These are phyloP conservation scores for Kregervanrija fluxuum DNA, from an alignment of 805 yeast genomes.

Conservation along the genomic window DNA sequence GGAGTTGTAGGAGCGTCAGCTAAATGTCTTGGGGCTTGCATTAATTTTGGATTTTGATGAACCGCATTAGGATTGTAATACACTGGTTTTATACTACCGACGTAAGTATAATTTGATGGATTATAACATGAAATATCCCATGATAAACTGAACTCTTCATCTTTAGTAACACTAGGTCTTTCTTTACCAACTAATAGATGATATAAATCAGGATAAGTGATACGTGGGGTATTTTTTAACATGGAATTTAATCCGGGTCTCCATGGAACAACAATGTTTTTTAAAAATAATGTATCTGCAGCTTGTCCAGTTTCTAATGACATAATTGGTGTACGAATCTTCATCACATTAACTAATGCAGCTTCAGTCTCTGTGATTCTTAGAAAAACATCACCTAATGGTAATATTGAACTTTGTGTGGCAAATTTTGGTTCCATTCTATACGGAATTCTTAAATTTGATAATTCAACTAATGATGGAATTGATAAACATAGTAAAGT, in stretches of 20 bases:
- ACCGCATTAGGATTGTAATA: slow-evolving; percentile 27
- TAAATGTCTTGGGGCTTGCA: slow-evolving; percentile 10
- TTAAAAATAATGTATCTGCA: slow-evolving; percentile 62
- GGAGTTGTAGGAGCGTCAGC: slow-evolving; percentile 9
- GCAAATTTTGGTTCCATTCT: slow-evolving; percentile 34
- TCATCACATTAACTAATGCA: slow-evolving; percentile 42
- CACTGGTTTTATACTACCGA: slow-evolving; percentile 22
- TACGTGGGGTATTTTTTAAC: slow-evolving; percentile 69
- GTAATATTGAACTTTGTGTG: slow-evolving; percentile 35
- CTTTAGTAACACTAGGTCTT: slow-evolving; percentile 41
- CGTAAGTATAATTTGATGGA: slow-evolving; percentile 23
- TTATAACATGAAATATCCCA: slow-evolving; percentile 35
- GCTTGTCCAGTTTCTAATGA: slow-evolving; percentile 20
- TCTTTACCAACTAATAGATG: slow-evolving; percentile 65
- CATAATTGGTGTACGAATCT: slow-evolving; percentile 30
- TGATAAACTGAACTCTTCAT: slow-evolving; percentile 50
- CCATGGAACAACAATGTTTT: slow-evolving; percentile 58
- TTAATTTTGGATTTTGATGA: slow-evolving; percentile 22
- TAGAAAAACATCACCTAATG: slow-evolving; percentile 46
- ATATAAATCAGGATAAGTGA: slow-evolving; percentile 59
- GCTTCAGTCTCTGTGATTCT: slow-evolving; percentile 51
- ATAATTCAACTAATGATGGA: slow-evolving; percentile 58
- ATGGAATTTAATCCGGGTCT: slow-evolving; percentile 81
- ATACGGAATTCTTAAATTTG: slow-evolving; percentile 39
- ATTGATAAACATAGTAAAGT: slow-evolving; percentile 34